These are phyloP conservation scores for Elongisporangium prolatum DNA, from an alignment of 352 stramenopile genomes.

Conservation along the genomic window DNA sequence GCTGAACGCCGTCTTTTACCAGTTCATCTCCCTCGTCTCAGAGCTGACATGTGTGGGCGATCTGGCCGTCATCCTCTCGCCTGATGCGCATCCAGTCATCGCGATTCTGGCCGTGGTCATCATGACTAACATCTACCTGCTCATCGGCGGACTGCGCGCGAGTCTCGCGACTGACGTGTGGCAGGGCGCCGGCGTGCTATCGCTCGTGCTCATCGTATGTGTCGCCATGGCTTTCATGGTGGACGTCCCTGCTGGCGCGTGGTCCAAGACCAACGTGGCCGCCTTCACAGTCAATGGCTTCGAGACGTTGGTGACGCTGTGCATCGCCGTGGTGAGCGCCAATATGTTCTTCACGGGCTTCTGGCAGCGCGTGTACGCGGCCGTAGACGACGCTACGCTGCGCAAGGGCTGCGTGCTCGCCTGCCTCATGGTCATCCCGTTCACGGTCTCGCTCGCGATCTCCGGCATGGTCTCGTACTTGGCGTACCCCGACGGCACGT, in stretches of 20 bases:
- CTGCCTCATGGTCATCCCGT: slow-evolving; percentile 51
- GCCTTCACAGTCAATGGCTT: slow-evolving; percentile 62
- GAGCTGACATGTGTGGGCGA: slow-evolving; percentile 60
- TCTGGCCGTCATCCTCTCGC: slow-evolving; percentile 48
- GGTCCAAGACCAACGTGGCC: slow-evolving; percentile 43
- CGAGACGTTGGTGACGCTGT: slow-evolving; percentile 66
- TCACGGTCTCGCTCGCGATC: slow-evolving; percentile 63
- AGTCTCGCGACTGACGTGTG: slow-evolving; percentile 73
- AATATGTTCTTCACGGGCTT: slow-evolving; percentile 81
- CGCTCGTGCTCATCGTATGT: slow-evolving; percentile 50
- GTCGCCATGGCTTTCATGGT: slow-evolving; percentile 59
- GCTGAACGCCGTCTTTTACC: slow-evolving; percentile 71
- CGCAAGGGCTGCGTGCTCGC: slow-evolving; percentile 36
- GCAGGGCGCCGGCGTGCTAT: slow-evolving; percentile 61
- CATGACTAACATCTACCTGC: slow-evolving; percentile 67
- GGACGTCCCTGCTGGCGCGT: slow-evolving; percentile 43
- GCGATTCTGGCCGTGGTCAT: slow-evolving; percentile 52
- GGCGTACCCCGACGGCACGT: slow-evolving; percentile 44
- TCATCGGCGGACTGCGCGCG: slow-evolving; percentile 68
- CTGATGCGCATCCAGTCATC: slow-evolving; percentile 41
- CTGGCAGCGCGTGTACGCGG: slow-evolving; percentile 71
- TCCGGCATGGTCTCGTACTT: slow-evolving; percentile 70
- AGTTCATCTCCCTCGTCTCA: slow-evolving; percentile 76
- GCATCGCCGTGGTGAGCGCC: slow-evolving; percentile 53
- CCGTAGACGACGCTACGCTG: slow-evolving; percentile 51